A percentile compares a stretch with the other conserved stretches of the same genome.
These are phyloP conservation scores for Teunomyces aglyptinius DNA, from an alignment of 805 yeast genomes.

Conservation along the genomic window DNA sequence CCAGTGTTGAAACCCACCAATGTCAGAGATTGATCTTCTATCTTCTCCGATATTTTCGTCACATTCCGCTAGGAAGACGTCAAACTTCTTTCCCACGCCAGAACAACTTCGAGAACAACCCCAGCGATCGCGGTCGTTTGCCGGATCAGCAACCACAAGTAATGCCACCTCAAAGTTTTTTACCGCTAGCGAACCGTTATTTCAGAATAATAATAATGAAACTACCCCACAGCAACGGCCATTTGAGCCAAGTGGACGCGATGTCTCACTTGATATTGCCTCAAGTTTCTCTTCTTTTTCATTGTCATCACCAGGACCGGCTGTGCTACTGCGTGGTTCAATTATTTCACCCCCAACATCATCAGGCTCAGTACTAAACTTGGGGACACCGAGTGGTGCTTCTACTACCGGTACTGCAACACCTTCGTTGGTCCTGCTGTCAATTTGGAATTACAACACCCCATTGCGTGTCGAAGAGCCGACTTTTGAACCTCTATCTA, in stretches of 20 bases:
- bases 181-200: slow-evolving; percentile 4
- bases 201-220: slow-evolving; percentile 1
- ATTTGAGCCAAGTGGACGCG: neutral
- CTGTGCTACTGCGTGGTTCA: neutral
- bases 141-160: neutral
- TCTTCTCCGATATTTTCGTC: slow-evolving; percentile 4
- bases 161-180: slow-evolving; percentile 4
- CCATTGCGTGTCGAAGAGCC: neutral
- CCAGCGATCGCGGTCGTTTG: neutral
- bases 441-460: slow-evolving; percentile 12
- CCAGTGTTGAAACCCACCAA: neutral
- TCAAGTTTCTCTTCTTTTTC: neutral
- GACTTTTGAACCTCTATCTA: neutral
- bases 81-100: slow-evolving; percentile 15
- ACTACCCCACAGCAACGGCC: neutral
- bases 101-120: neutral
- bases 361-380: neutral
- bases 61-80: slow-evolving; percentile 10
- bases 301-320: neutral
- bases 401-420: slow-evolving; percentile 9
- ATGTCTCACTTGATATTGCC: neutral
- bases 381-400: slow-evolving; percentile 6
- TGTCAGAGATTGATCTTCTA: slow-evolving; percentile 3
- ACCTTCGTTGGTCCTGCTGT: slow-evolving; percentile 6
- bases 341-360: neutral